These are phyloP conservation scores for Entomortierella parvispora DNA, from an alignment of 192 early-diverging fungal genomes.

Conservation along the genomic window DNA sequence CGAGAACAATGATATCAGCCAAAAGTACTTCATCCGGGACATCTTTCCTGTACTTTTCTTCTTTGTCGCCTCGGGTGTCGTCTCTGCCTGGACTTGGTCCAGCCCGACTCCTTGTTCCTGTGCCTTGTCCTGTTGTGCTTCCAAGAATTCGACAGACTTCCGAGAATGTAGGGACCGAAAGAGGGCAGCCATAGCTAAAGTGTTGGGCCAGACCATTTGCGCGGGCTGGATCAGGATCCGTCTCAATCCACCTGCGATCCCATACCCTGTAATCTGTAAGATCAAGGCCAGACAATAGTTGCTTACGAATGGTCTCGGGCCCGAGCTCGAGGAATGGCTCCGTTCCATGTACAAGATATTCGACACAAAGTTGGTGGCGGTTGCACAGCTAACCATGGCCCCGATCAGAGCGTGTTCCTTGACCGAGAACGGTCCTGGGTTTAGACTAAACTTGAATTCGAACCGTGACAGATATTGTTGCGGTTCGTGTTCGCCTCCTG, in stretches of 20 bases:
- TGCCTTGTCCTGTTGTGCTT: background rate
- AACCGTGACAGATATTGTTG: constrained; percentile 23
- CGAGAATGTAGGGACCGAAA: constrained; percentile 75
- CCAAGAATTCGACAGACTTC: constrained; percentile 14
- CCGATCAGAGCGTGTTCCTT: constrained; percentile 71
- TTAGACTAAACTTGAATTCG: constrained; percentile 53
- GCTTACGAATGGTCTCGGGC: too few species aligned
- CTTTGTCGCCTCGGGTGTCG: background rate
- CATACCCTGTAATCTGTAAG: constrained; percentile 54
- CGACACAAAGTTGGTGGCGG: constrained; percentile 57
- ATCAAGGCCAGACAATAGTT: constrained; percentile 61
- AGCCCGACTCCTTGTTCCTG: too few species aligned
- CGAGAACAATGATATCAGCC: constrained; percentile 56
- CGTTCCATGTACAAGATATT: constrained; percentile 60
- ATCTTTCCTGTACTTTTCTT: constrained; percentile 16
- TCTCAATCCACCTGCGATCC: constrained; percentile 51
- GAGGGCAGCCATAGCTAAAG: constrained; percentile 75
- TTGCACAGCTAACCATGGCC: constrained; percentile 60
- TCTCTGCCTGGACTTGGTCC: background rate
- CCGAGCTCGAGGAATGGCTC: constrained; percentile 56
- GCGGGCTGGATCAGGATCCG: constrained; percentile 81
- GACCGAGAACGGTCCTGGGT: constrained; percentile 69
- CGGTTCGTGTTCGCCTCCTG: background rate
- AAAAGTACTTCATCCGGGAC: constrained; percentile 67
- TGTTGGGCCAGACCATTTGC: constrained; percentile 86